Percentiles rank a stretch among this genome's conserved stretches.
phyloP scores from a whole-genome alignment of 306 rosid genomes.

The Begonia masoniana region DNA sequence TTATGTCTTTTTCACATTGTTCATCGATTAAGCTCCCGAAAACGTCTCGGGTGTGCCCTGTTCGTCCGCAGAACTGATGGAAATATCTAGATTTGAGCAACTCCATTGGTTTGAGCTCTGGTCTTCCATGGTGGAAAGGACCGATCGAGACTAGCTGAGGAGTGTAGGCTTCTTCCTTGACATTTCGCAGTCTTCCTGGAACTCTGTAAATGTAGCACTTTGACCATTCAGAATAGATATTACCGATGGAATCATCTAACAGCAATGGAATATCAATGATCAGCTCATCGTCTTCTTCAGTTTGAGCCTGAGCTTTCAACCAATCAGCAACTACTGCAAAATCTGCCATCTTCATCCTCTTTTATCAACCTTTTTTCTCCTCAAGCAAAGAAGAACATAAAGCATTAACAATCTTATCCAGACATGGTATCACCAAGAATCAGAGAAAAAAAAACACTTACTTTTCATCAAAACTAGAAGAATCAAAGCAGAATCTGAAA shows the following conservation, averaged over 20 bases:
- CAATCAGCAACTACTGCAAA: too few species aligned
- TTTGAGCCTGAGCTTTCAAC: background rate
- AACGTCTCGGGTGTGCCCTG: background rate
- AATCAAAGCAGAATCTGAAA: too few species aligned
- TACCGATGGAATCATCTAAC: background rate
- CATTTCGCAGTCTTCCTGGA: background rate
- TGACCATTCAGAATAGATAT: background rate
- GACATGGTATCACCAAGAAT: too few species aligned
- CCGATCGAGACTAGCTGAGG: conserved; percentile 5
- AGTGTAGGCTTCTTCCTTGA: conserved; percentile 3
- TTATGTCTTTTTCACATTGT: conserved; percentile 6
- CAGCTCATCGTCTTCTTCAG: background rate
- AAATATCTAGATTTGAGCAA: background rate
- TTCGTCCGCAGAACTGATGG: conserved; percentile 1
- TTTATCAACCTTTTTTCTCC: too few species aligned
- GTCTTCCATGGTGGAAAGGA: conserved; percentile 1
- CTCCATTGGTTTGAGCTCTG: conserved; percentile 3
- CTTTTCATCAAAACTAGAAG: too few species aligned
- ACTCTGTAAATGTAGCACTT: background rate
- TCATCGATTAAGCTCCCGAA: background rate
- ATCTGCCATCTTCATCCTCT: too few species aligned
- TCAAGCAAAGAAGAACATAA: too few species aligned
- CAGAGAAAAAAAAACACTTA: too few species aligned
- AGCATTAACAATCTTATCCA: too few species aligned
- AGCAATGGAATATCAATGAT: conserved; percentile 2